Evolutionary conservation across 2,329 filamentous ascomycete species (phyloP).

Genomic region (Aureobasidium sp.): DNA sequence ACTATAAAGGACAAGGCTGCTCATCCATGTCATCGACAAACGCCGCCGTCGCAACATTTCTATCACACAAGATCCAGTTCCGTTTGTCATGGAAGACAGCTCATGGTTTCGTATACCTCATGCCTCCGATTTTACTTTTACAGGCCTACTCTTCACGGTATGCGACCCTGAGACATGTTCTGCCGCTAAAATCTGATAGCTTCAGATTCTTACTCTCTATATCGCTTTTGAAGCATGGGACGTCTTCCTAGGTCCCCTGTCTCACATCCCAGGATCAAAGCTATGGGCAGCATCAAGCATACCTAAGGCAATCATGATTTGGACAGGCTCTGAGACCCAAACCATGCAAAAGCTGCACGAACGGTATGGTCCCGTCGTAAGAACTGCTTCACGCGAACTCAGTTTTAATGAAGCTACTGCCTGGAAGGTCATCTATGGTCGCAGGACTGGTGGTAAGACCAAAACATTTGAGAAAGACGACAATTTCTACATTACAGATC

Average conservation of each 20-base stretch:
- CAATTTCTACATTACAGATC: constrained; percentile 36
- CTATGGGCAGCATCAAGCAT: constrained; percentile 28
- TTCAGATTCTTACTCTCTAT: background rate
- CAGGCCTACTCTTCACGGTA: background rate
- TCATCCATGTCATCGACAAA: background rate
- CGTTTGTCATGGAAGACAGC: background rate
- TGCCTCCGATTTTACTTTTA: background rate
- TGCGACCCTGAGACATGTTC: no score
- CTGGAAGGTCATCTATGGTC: constrained; percentile 36
- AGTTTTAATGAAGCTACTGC: constrained; percentile 34
- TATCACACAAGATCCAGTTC: background rate
- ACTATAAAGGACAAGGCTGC: background rate
- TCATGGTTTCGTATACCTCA: background rate
- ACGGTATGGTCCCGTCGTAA: constrained; percentile 41
- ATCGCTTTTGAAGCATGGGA: constrained; percentile 27
- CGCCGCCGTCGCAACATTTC: background rate
- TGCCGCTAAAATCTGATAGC: background rate
- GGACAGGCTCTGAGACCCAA: constrained; percentile 16
- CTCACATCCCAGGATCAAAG: constrained; percentile 38
- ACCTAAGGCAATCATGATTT: constrained; percentile 19
- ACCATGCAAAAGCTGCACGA: constrained; percentile 28
- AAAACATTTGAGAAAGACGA: constrained; percentile 28
- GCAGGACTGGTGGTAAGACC: constrained; percentile 2
- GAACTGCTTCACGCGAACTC: constrained; percentile 42
- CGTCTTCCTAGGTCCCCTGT: constrained; percentile 39